phyloP scores from a whole-genome alignment of 2,329 filamentous ascomycete genomes.

The Penicillium polonicum region DNA sequence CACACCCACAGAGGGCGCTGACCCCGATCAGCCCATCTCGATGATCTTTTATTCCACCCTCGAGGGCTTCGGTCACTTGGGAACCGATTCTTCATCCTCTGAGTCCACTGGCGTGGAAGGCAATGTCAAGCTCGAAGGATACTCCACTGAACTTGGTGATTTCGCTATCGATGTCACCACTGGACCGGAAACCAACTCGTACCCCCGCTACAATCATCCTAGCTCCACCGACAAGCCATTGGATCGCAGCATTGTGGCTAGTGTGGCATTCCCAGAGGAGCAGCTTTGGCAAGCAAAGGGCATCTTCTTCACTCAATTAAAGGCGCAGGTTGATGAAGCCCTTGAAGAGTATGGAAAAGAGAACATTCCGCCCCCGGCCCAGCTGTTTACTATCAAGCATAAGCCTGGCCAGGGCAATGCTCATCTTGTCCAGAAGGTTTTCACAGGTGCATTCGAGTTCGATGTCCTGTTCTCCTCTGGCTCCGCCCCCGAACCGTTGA shows the following conservation, averaged over 20 bases:
- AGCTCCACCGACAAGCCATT: constrained; percentile 68
- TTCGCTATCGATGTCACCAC: constrained; percentile 77
- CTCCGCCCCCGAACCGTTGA: constrained; percentile 58
- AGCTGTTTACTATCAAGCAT: constrained; percentile 77
- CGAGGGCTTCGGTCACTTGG: constrained; percentile 70
- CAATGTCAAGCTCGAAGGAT: constrained; percentile 68
- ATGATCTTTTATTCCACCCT: constrained; percentile 79
- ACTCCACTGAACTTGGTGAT: constrained; percentile 69
- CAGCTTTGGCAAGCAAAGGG: constrained; percentile 80
- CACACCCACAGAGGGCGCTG: constrained; percentile 67
- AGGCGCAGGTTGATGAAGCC: constrained; percentile 61
- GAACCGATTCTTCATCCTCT: constrained; percentile 55
- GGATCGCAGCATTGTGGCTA: constrained; percentile 73
- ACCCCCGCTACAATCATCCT: constrained; percentile 58
- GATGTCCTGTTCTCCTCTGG: constrained; percentile 86
- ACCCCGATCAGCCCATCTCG: constrained; percentile 67
- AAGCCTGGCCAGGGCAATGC: constrained; percentile 64
- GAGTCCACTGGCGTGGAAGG: constrained; percentile 55
- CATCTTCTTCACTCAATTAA: constrained; percentile 63
- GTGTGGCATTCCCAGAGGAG: constrained; percentile 64
- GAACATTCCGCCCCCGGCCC: constrained; percentile 75
- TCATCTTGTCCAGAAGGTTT: constrained; percentile 88
- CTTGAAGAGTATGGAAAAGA: constrained; percentile 61
- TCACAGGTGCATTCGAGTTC: constrained; percentile 85
- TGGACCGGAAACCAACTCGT: constrained; percentile 62